These are phyloP conservation scores for Alloascoidea hylecoeti DNA, from an alignment of 805 yeast species.

Conservation along the genomic window DNA sequence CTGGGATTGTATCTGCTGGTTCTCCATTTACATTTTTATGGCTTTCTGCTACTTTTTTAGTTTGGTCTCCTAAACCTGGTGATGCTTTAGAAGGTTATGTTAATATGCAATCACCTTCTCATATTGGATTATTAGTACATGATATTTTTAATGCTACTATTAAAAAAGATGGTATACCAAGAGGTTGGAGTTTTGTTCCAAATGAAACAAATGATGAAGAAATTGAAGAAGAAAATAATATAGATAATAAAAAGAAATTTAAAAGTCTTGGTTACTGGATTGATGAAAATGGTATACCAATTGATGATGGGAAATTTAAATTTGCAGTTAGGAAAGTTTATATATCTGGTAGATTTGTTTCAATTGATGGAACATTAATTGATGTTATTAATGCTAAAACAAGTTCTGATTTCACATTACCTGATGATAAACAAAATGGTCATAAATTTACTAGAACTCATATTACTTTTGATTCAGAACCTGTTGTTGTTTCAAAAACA, in stretches of 20 bases:
- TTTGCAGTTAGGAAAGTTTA: slow-evolving; percentile 62
- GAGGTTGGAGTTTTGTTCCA: slow-evolving; percentile 60
- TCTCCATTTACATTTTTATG: slow-evolving; percentile 85
- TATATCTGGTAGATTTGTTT: slow-evolving; percentile 61
- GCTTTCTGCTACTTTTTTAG: slow-evolving; percentile 68
- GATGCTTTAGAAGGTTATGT: slow-evolving; percentile 78
- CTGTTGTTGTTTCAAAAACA: too few relatives aligned
- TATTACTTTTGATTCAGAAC: too few relatives aligned
- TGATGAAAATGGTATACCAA: slow-evolving; percentile 55
- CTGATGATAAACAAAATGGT: too few relatives aligned
- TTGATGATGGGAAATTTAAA: slow-evolving; percentile 76
- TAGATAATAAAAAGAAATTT: slow-evolving; percentile 16
- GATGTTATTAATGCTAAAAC: too few relatives aligned
- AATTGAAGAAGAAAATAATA: not conserved
- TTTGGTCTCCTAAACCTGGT: slow-evolving; percentile 88
- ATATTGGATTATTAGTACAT: slow-evolving; percentile 79
- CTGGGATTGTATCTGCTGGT: slow-evolving; percentile 61
- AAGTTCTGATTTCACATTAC: too few relatives aligned
- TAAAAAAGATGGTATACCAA: slow-evolving; percentile 75
- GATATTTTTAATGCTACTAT: slow-evolving; percentile 94
- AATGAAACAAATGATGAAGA: not conserved
- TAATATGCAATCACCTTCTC: slow-evolving; percentile 90
- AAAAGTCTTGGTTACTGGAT: slow-evolving; percentile 79
- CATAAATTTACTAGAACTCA: too few relatives aligned
- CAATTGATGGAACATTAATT: slow-evolving; percentile 88